A percentile compares a stretch with the other conserved stretches of the same genome.
These are phyloP conservation scores for Conticribra weissflogii DNA, from an alignment of 108 stramenopile species.

Conservation along the genomic window DNA sequence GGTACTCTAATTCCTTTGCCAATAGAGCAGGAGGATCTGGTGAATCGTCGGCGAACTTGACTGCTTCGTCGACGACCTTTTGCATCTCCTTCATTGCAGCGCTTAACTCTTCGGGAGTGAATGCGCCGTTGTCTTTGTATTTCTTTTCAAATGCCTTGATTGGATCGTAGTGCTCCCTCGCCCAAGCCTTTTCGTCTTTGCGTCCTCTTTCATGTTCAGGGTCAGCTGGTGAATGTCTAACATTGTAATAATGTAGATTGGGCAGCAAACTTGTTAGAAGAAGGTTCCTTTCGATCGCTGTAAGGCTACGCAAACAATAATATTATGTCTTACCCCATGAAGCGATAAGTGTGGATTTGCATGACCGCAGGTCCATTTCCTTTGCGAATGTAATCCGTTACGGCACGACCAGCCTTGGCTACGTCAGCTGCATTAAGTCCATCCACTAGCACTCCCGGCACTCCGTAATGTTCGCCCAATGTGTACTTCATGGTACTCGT, in stretches of 20 bases:
- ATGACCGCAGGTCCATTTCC: slow-evolving; percentile 64
- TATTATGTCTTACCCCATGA: slow-evolving; percentile 58
- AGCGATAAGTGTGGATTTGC: slow-evolving; percentile 72
- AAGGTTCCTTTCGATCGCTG: too few species aligned
- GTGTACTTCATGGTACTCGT: slow-evolving; percentile 53
- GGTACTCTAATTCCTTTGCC: slow-evolving; percentile 65
- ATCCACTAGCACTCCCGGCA: slow-evolving; percentile 64
- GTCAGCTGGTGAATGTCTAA: slow-evolving; percentile 70
- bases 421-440: slow-evolving; percentile 60
- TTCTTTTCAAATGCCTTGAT: slow-evolving; percentile 57
- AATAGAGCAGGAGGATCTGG: slow-evolving; percentile 49
- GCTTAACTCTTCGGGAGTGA: slow-evolving; percentile 35
- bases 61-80: slow-evolving; percentile 46
- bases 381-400: slow-evolving; percentile 60
- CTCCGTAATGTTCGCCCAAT: slow-evolving; percentile 61
- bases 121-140: slow-evolving; percentile 5
- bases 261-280: too few species aligned
- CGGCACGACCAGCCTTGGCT: slow-evolving; percentile 55
- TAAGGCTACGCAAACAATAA: too few species aligned
- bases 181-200: slow-evolving; percentile 72
- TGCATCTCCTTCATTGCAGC: slow-evolving; percentile 34
- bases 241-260: too few species aligned
- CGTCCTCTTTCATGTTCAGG: slow-evolving; percentile 73
- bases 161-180: slow-evolving; percentile 60
- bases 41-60: slow-evolving; percentile 54